These are phyloP conservation scores for Haematococcus sp. DNA, from an alignment of 139 green algal genomes.

Conservation along the genomic window DNA sequence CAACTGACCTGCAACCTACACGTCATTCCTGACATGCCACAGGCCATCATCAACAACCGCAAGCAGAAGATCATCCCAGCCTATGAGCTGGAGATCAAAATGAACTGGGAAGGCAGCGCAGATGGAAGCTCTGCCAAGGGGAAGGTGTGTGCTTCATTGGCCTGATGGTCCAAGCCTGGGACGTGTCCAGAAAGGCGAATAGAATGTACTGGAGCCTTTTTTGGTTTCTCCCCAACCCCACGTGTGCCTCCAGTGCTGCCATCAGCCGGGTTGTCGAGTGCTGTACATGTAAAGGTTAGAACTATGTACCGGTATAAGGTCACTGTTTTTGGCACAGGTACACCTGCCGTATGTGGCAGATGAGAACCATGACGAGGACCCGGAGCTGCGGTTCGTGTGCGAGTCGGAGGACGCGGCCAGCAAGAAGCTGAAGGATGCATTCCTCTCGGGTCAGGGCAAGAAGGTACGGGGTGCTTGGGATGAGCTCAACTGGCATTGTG, in stretches of 20 bases:
- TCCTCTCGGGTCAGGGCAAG: slow-evolving; percentile 26
- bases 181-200: neutral
- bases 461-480: slow-evolving; percentile 3
- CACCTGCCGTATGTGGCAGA: slow-evolving; percentile 67
- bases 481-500: no score
- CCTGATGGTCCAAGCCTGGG: neutral
- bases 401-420: slow-evolving; percentile 7
- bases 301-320: no score
- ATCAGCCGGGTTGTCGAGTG: no score
- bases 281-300: no score
- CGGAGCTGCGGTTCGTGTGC: slow-evolving; percentile 56
- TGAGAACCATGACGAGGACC: slow-evolving; percentile 89
- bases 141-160: no score
- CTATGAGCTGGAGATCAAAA: slow-evolving; percentile 79
- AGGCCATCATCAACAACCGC: slow-evolving; percentile 82
- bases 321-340: slow-evolving; percentile 26
- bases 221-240: neutral
- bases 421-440: slow-evolving; percentile 18
- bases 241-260: neutral
- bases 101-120: slow-evolving; percentile 60
- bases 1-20: no score
- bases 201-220: neutral
- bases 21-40: neutral
- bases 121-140: slow-evolving; percentile 36
- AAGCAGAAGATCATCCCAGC: slow-evolving; percentile 85